Evolutionary conservation across 257 asterid genomes (phyloP), one percentile per base, ranked within the genome.

Genomic region (Nyctanthes arbortristis): DNA sequence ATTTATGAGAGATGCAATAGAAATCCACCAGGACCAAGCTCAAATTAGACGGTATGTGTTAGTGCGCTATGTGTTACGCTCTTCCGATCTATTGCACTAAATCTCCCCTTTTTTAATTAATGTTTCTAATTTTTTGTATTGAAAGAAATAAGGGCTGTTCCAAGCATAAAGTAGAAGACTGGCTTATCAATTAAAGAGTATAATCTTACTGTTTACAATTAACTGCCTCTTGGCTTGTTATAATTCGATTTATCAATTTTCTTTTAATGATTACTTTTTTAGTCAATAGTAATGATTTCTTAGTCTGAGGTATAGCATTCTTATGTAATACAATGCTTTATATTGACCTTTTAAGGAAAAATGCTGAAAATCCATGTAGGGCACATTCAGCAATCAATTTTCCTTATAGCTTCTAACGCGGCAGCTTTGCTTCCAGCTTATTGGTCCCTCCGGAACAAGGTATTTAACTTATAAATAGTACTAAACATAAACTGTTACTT

Each of bases 401-500:
- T 86, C 75, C 97, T 94, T 43, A 88, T 94, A 75, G 97, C 91
- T 68, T 91, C 99, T 43, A 94, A 94, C 74, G 95, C 88, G 67
- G 99, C 97, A n/a, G 95, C 97, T 28, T 70, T 91, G 49, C 93
- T 94, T 14, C 99, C 99, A 18, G 96, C 98, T 66, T 94, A 82
- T 75, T 91, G 95, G 97, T 84, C 97, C 67, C 96, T 94, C 70
- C 96, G 95, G 55, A 84, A 86, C 66, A 94, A 85, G 99, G 98
- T 94, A 74, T 60, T 18, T 70, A 59, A 43, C 32, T 71, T 67
- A 43, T 66, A 8, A 13, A 52, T 7, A 18, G 30, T 20, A 14
- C 3, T 24, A 43, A 16, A 22, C 24, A 13, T 43, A 43, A 43
- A 43, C 14, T 0, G 20, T 39, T 39, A 39, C 47, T 39, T 39